Evolutionary conservation across 2,329 filamentous ascomycete species (phyloP), one percentile per base, ranked within the genome.

Genomic region (Coleophoma eucalyptorum): DNA sequence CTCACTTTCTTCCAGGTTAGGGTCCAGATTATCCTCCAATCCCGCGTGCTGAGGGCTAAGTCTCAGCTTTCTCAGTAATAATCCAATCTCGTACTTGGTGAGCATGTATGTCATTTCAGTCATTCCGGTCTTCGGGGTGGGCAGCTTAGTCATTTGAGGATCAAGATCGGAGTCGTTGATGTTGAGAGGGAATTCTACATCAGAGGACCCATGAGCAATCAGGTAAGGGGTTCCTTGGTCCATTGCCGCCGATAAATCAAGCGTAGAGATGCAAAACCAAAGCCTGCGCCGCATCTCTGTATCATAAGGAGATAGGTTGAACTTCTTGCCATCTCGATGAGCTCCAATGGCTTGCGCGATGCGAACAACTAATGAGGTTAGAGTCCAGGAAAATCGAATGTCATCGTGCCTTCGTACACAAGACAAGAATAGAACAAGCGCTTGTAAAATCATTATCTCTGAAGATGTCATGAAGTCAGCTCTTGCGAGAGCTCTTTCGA

Each of bases 211-310:
- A 38, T 77, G 75, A 1, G 62, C 51, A 53, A 81, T 67, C 53
- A 79, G 80, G 16, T 58, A 55, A 11, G 18, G 26, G n/a, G 37
- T 42, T 11, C 78, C 79, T 3, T 77, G 68, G 50, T 81, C 76
- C 52, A 84, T 80, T 3, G 78, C 73, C 0, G 76, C 72, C 8
- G 77, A 73, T 3, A 78, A 65, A 56, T 87, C 83, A 0, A 85
- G 68, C 3, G 77, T 69, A 38, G 81, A 68, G 11, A 86, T 72
- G n/a, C 76, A 71, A 73, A 79, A 84, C 78, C 82, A 86, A 0
- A 85, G 62, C 2, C 83, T 72, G 19, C 83, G 72, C 37, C 82
- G 72, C 65, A 84, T 77, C 60, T 86, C 81, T 1, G 75, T 74
- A 49, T 85, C 81, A 50, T 80, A 83, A 0, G 79, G 76, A 0